Evolutionary conservation across 352 stramenopile genomes (phyloP).

Genomic region (Pythium folliculosum): DNA sequence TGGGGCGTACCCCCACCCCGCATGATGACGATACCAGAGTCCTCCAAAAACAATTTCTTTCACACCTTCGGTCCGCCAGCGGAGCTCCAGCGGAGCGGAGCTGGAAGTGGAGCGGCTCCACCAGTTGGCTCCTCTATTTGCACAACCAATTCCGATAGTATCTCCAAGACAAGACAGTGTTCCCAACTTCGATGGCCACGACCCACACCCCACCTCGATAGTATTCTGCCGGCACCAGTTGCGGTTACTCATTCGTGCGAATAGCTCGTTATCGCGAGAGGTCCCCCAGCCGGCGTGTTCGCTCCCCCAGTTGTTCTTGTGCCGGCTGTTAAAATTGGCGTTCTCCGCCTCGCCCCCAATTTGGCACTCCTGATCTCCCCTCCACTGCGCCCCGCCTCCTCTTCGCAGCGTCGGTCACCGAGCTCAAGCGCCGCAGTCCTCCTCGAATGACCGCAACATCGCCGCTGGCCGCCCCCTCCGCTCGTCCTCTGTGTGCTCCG

Average conservation of each 20-base stretch:
- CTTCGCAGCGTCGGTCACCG: background rate
- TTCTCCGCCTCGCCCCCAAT: background rate
- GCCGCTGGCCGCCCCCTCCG: background rate
- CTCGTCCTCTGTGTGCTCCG: background rate
- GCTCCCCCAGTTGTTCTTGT: background rate
- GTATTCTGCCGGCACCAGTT: background rate
- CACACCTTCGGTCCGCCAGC: too few relatives aligned
- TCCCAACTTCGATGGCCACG: background rate
- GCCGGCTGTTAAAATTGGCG: background rate
- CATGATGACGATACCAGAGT: too few relatives aligned
- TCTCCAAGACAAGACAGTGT: background rate
- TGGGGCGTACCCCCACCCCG: too few relatives aligned
- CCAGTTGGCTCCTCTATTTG: background rate
- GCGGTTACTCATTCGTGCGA: background rate
- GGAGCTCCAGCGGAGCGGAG: too few relatives aligned
- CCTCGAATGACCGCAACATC: background rate
- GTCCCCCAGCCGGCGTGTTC: background rate
- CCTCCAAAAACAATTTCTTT: too few relatives aligned
- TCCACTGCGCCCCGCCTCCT: background rate
- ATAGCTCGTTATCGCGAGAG: background rate
- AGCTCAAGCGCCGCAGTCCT: background rate
- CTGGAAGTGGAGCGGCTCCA: background rate
- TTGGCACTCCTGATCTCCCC: background rate
- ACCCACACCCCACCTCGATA: too few relatives aligned
- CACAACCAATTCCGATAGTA: background rate